phyloP scores from a whole-genome alignment of 306 rosid species.

The Rubus idaeus region DNA sequence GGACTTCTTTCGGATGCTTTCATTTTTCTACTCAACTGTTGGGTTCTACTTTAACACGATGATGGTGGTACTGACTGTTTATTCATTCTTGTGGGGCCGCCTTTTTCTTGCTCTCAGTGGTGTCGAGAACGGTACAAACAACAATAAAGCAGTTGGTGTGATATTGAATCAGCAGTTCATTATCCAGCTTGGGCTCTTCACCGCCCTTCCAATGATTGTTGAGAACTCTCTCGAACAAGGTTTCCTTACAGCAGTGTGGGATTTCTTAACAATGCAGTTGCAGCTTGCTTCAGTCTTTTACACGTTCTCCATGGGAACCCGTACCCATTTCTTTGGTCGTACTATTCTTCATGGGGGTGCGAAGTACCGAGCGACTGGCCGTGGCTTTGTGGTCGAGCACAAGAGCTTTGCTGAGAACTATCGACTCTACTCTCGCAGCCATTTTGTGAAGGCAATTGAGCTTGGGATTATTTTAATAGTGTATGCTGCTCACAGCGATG shows the following conservation, averaged over 20 bases:
- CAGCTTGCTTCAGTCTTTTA: constrained; percentile 78
- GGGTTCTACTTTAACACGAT: constrained; percentile 81
- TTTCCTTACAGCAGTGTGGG: constrained; percentile 84
- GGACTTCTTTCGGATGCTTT: constrained; percentile 97
- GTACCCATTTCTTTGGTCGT: constrained; percentile 81
- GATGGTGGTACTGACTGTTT: constrained; percentile 70
- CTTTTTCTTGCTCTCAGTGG: constrained; percentile 95
- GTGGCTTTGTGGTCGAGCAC: constrained; percentile 95
- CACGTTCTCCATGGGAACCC: constrained; percentile 89
- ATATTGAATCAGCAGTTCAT: constrained; percentile 83
- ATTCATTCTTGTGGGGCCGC: constrained; percentile 89
- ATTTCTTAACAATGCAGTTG: constrained; percentile 86
- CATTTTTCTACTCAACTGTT: constrained; percentile 79
- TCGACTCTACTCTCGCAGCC: constrained; percentile 85
- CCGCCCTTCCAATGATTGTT: constrained; percentile 90
- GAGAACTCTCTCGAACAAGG: constrained; percentile 92
- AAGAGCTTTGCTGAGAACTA: constrained; percentile 92
- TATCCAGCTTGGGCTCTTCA: constrained; percentile 86
- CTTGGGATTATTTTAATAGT: constrained; percentile 80
- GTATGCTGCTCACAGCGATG: constrained; percentile 66
- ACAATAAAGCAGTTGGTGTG: constrained; percentile 76
- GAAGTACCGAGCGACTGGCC: constrained; percentile 91
- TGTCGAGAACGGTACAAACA: constrained; percentile 48
- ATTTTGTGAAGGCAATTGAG: constrained; percentile 88
- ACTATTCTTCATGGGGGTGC: constrained; percentile 97